Evolutionary conservation across 306 rosid genomes (phyloP), one percentile per base, ranked within the genome.

Genomic region (Cotoneaster glaucophyllus): DNA sequence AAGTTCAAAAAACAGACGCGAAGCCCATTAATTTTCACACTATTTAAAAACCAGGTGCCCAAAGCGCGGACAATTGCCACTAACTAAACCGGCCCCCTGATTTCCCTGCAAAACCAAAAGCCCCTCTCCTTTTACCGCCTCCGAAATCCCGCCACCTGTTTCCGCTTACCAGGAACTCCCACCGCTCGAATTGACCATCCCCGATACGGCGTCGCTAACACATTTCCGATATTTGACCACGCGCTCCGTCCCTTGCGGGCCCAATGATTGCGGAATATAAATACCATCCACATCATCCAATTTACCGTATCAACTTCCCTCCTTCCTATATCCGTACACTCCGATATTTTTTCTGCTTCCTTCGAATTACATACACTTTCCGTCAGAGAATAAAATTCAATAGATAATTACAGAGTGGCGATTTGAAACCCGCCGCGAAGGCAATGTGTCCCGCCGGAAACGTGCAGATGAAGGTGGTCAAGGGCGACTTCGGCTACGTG

Each of bases 401-500:
- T 0, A 15, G 5, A 15, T 15, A 41, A 41, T 2, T 50, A 17
- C 54, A 50, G 19, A 21, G 11, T 48, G 15, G 6, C 15, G 19
- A 62, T 11, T 50, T 0, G 74, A 43, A 68, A 44, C 8, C 34
- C 22, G 14, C 58, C 41, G 10, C 41, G 14, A 13, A 8, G 12
- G 28, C 69, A 4, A 76, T 83, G 79, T 69, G 26, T 15, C 56
- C 57, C 13, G 52, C 78, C 9, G 61, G 54, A 2, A 58, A 69
- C 24, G 32, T 76, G 75, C 65, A 76, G 73, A 17, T 73, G 78
- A 85, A 85, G 79, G 44, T 73, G 64, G 73, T 64, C 61, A 37
- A 25, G 5, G 86, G 86, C 75, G 86, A 82, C 3, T 65, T 74
- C 50, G 88, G 86, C 65, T 85, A 79, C 62, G 82, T 85, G 4